Percentiles rank a stretch among this genome's conserved stretches.
Evolutionary conservation across 495 filamentous ascomycete genomes (phyloP).

Genomic region (Podospora australis): DNA sequence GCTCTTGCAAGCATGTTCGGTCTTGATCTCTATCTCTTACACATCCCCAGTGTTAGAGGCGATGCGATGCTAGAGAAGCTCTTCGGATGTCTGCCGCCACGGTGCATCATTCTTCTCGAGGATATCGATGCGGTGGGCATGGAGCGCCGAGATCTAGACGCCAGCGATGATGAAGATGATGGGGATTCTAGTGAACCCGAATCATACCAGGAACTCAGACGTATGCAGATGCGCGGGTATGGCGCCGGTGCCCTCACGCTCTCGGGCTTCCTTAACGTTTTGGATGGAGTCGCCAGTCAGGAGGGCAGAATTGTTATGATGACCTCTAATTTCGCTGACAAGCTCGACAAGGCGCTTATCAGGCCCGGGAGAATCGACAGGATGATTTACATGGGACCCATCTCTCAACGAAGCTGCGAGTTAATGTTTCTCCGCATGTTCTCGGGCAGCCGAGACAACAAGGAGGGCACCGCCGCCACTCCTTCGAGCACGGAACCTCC

Average conservation of each 20-base stretch:
- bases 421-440: constrained; percentile 49
- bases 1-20: constrained; percentile 60
- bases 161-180: constrained; percentile 22
- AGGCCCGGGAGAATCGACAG: constrained; percentile 65
- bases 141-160: constrained; percentile 20
- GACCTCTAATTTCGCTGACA: constrained; percentile 65
- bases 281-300: constrained; percentile 64
- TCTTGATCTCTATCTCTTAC: constrained; percentile 57
- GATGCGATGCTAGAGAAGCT: constrained; percentile 46
- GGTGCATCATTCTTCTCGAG: constrained; percentile 60
- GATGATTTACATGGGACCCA: constrained; percentile 52
- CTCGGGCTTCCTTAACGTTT: constrained; percentile 62
- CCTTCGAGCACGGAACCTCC: constrained; percentile 3
- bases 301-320: constrained; percentile 70
- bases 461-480: constrained; percentile 6
- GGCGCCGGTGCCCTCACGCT: constrained; percentile 43
- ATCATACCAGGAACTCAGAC: too few species aligned
- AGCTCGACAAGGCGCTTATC: constrained; percentile 60
- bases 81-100: constrained; percentile 52
- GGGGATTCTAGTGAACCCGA: constrained; percentile 9
- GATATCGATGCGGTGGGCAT: constrained; percentile 60
- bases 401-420: constrained; percentile 35
- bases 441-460: constrained; percentile 21
- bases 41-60: constrained; percentile 43
- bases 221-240: too few species aligned